A percentile compares a stretch with the other conserved stretches of the same genome.
These are phyloP conservation scores for Arthrobotrys sphaeroides DNA, from an alignment of 2,329 filamentous ascomycete genomes.

Conservation along the genomic window DNA sequence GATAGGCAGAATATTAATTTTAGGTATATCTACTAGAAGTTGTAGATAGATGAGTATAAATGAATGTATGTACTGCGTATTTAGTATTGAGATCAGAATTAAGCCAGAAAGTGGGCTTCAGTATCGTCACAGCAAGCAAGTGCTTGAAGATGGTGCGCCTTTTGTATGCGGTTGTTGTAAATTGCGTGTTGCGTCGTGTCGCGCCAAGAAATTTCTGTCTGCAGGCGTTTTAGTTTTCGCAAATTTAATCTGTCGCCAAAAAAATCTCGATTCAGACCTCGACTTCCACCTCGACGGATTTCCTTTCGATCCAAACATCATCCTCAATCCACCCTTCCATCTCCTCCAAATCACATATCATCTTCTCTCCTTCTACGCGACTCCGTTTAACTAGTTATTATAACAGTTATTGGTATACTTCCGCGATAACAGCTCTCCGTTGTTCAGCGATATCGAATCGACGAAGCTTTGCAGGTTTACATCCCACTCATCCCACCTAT, in stretches of 20 bases:
- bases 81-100: too few species aligned
- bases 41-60: constrained; percentile 2
- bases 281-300: not conserved
- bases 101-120: too few species aligned
- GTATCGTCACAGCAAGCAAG: too few species aligned
- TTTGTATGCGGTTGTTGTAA: constrained; percentile 11
- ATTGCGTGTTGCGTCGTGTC: constrained; percentile 30
- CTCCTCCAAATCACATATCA: not conserved
- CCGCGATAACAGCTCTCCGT: not conserved
- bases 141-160: too few species aligned
- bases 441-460: not conserved
- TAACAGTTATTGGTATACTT: not conserved
- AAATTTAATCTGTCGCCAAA: constrained; percentile 47
- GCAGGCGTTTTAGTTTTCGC: constrained; percentile 23
- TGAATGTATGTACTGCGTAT: not conserved
- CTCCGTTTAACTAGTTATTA: not conserved
- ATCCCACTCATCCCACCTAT: not conserved
- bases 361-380: not conserved
- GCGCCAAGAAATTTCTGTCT: constrained; percentile 18
- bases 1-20: constrained; percentile 71
- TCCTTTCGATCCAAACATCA: not conserved
- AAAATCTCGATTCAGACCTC: not conserved
- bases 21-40: constrained; percentile 66
- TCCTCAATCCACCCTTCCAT: not conserved
- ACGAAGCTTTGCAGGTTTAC: not conserved